A percentile compares a stretch with the other conserved stretches of the same genome.
Conservation (phyloP, 345 rosid species). For the Salix udensis region DNA sequence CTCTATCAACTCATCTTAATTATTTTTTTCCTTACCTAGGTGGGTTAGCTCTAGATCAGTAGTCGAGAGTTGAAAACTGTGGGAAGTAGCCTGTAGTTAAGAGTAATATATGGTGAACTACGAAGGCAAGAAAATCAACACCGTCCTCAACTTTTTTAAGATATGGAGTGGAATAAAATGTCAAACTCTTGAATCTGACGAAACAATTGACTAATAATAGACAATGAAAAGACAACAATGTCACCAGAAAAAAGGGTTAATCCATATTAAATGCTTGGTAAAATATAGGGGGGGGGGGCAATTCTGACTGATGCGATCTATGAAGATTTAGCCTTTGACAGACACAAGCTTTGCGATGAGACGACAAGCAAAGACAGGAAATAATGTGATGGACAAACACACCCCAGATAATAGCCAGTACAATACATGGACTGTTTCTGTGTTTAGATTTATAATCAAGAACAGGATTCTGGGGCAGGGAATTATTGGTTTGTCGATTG, state of each 20-base stretch:
- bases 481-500: constrained; percentile 18
- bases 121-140: no score
- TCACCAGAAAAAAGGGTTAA: background rate
- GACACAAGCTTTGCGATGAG: constrained; percentile 18
- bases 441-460: constrained; percentile 3
- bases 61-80: background rate
- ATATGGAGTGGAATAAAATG: background rate
- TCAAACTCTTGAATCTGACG: constrained; percentile 2
- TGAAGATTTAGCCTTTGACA: constrained; percentile 11
- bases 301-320: constrained; percentile 27
- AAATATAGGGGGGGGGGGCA: background rate
- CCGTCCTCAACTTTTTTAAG: no score
- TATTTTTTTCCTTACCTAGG: background rate
- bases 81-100: background rate
- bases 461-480: constrained; percentile 3
- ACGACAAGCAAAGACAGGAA: constrained; percentile 35
- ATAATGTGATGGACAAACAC: constrained; percentile 14
- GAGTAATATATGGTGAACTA: background rate
- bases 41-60: background rate
- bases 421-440: constrained; percentile 2
- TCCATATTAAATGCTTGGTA: constrained; percentile 1
- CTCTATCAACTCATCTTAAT: no score
- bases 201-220: background rate
- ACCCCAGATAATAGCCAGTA: background rate
- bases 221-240: constrained; percentile 6